A percentile compares a stretch with the other conserved stretches of the same genome.
phyloP scores from a whole-genome alignment of 2,329 filamentous ascomycete species.

The Venturia aucupariae region DNA sequence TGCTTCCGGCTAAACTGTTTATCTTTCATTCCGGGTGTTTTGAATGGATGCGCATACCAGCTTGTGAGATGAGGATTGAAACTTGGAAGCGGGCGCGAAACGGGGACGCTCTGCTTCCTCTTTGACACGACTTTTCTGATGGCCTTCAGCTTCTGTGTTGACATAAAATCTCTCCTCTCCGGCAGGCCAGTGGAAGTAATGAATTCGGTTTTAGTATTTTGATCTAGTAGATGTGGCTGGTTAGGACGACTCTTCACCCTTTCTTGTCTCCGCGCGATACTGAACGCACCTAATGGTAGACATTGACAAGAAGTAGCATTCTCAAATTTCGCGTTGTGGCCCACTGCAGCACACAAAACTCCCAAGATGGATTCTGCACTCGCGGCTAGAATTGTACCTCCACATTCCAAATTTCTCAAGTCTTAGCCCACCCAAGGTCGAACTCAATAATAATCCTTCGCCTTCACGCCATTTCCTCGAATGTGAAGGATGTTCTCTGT shows the following conservation, averaged over 20 bases:
- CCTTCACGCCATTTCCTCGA: not conserved
- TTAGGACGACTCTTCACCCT: too few species aligned
- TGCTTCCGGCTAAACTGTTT: not conserved
- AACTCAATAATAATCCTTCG: not conserved
- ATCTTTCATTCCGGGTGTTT: not conserved
- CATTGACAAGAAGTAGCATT: not conserved
- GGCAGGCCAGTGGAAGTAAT: not conserved
- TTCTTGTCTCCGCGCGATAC: too few species aligned
- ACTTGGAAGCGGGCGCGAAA: not conserved
- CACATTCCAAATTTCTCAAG: not conserved
- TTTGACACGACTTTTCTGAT: not conserved
- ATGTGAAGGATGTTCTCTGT: not conserved
- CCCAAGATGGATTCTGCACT: not conserved
- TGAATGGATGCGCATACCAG: not conserved
- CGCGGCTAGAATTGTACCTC: not conserved
- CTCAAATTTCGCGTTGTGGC: not conserved
- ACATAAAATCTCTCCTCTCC: not conserved
- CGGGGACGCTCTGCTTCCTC: not conserved
- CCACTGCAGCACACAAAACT: not conserved
- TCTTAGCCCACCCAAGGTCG: not conserved
- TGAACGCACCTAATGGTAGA: not conserved
- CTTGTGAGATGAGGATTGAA: not conserved
- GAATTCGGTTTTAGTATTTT: not conserved
- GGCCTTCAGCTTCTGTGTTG: not conserved
- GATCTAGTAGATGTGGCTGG: not conserved